Evolutionary conservation across 1,139 yeast species (phyloP), one percentile per base, ranked within the genome.

Genomic region (Blastobotrys apis): DNA sequence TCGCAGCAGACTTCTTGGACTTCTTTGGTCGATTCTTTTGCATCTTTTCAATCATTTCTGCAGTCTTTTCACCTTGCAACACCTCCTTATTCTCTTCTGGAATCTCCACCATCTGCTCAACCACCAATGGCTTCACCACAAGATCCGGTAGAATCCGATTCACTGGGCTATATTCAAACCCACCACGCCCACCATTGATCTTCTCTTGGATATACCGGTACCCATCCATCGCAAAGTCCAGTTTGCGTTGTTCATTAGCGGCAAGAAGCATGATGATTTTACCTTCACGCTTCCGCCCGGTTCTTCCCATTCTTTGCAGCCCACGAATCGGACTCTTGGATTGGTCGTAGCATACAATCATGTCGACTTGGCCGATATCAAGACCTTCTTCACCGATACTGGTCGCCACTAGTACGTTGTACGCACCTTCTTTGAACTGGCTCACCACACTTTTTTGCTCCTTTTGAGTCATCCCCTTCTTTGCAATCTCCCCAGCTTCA

Each of bases 311-410:
- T 54, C 99, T 71, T 62, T 94, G 99, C 38, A 94, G 75, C 56
- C 85, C 88, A 48, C 94, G 86, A 47, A 94, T 92, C 0, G 98
- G 97, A 39, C 96, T 86, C 29, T 90, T 75, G 0, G 97, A 88
- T 1, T 95, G 86, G 57, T 94, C 98, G 63, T 81, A 92, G 59
- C 97, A 88, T 4, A 92, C 74, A 53, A 94, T 92, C 55, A 92
- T 63, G 62, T 94, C 98, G 43, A 94, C 98, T 59, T 94, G 97
- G 26, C 98, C 97, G 53, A 94, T 94, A 70, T 94, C 98, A 50
- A 94, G 73, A 42, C 99, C 99, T 71, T 94, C 99, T 63, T 94
- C 99, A 37, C 97, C 99, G 60, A 94, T 92, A 0, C 97, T 88
- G 0, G 99, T 94, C 4, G 97, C 97, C 2, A 94, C 95, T 23